Percentiles rank a stretch among this genome's conserved stretches.
These are phyloP conservation scores for Apiospora sp. DNA, from an alignment of 2,329 filamentous ascomycete species.

Conservation along the genomic window DNA sequence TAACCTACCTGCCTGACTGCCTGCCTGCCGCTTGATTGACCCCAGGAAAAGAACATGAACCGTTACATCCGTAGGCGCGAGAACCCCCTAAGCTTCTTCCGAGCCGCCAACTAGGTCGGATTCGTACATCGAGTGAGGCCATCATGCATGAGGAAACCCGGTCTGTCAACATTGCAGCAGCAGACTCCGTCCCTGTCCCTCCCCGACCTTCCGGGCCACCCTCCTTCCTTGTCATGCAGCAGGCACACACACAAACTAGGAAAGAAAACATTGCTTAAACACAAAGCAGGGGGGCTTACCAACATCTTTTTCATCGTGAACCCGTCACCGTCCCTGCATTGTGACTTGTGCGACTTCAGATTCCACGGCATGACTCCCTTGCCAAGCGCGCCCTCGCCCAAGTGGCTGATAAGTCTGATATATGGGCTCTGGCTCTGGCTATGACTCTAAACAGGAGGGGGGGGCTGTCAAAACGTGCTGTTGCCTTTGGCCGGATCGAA, in stretches of 20 bases:
- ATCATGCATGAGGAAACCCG: conserved; percentile 8
- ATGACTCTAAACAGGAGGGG: neutral
- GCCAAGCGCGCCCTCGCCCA: neutral
- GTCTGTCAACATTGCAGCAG: conserved; percentile 14
- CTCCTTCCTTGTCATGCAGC: neutral
- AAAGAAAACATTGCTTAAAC: neutral
- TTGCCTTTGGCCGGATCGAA: conserved; percentile 14
- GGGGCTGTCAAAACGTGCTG: neutral
- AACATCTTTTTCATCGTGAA: neutral
- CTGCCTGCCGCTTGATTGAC: conserved; percentile 29
- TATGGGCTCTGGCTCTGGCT: neutral
- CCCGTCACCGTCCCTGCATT: conserved; percentile 16
- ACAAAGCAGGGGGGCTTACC: neutral
- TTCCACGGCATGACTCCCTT: neutral
- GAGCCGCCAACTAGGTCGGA: conserved; percentile 9
- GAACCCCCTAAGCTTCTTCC: conserved; percentile 19
- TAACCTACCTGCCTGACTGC: neutral
- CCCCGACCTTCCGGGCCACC: too few relatives aligned
- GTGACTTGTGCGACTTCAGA: conserved; percentile 1
- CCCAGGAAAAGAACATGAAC: conserved; percentile 28
- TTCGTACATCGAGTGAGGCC: conserved; percentile 9
- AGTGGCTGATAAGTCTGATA: neutral
- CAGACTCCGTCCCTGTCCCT: neutral
- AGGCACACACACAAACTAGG: neutral
- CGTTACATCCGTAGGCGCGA: conserved; percentile 38